Evolutionary conservation across 1,284 basidiomycete genomes (phyloP), one percentile per base, ranked within the genome.

Genomic region (Trichosporon sp.): DNA sequence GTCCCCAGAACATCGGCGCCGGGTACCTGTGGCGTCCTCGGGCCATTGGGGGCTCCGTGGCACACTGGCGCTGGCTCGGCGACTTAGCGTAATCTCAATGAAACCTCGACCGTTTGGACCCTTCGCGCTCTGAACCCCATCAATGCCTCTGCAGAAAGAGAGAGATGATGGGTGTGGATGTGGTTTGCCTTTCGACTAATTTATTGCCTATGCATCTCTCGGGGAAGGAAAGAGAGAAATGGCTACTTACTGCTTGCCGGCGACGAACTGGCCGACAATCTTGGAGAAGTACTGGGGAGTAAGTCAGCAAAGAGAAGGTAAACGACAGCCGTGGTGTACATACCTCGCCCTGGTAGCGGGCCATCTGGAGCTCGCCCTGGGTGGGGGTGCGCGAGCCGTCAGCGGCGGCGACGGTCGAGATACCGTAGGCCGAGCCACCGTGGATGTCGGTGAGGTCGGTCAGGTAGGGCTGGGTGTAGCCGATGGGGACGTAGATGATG

Each of bases 401-500:
- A 44, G 82, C 72, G 61, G 80, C 84, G 52, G 89, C 86, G 73
- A 88, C 84, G 46, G 88, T 88, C 32, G 88, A 88, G 32, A 88
- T 86, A 68, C 88, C 89, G 69, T 75, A 84, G n/a, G 82, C 74
- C 7, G 79, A 73, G 85, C 88, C 88, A 74, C 91, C 91, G 73
- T 86, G 89, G 60, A 88, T 83, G 78, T 88, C 86, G 14, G 73
- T 77, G 59, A 89, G 63, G 80, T 86, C 85, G 37, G 85, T 80
- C 68, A 92, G 76, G 73, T 87, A 84, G 1, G 80, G 73, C 66
- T 83, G 74, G 52, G 84, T 83, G 82, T 91, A 94, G 14, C 91
- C 92, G 63, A 92, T 82, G 27, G 91, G 91, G 9, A 92, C 89
- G 76, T 83, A 91, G 67, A 73, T 66, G 65, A 64, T 59, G 58